Percentiles rank a stretch among this genome's conserved stretches.
Conservation (phyloP, 306 rosid genomes). For the Vigna nakashimae region DNA sequence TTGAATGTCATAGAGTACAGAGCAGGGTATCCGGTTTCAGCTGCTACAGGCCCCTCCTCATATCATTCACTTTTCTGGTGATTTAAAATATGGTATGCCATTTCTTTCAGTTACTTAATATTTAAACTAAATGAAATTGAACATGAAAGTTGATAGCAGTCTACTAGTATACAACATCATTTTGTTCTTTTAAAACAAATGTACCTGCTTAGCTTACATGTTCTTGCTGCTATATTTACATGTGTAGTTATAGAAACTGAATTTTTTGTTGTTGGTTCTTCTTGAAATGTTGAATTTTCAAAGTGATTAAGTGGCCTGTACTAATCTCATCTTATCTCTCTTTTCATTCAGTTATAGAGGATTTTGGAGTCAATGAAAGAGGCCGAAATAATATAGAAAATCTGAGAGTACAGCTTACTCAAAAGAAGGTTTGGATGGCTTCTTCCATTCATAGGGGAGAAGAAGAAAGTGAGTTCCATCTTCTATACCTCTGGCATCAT, state of each 20-base stretch:
- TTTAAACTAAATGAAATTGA: constrained; percentile 21
- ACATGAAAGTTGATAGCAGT: background rate
- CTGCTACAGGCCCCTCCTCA: constrained; percentile 83
- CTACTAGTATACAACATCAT: constrained; percentile 1
- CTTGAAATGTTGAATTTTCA: constrained; percentile 18
- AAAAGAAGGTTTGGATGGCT: constrained; percentile 91
- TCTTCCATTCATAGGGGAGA: constrained; percentile 93
- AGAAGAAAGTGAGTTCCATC: constrained; percentile 77
- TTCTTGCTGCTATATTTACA: constrained; percentile 31
- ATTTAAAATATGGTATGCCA: constrained; percentile 82
- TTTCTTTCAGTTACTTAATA: constrained; percentile 9
- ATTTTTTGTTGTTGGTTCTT: background rate
- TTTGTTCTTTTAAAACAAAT: constrained; percentile 15
- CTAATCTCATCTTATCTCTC: constrained; percentile 35
- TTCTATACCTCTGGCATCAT: constrained; percentile 38
- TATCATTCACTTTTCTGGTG: constrained; percentile 76
- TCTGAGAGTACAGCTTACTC: constrained; percentile 59
- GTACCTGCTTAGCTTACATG: constrained; percentile 15
- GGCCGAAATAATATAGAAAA: constrained; percentile 56
- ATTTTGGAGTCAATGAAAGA: constrained; percentile 56
- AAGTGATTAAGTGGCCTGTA: constrained; percentile 32
- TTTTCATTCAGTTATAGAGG: constrained; percentile 69
- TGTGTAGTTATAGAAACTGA: background rate
- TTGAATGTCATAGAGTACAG: constrained; percentile 67
- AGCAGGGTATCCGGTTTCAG: constrained; percentile 84